Evolutionary conservation across 2,329 filamentous ascomycete species (phyloP), one percentile per base, ranked within the genome.

Genomic region (Ascocoryne sarcoides): DNA sequence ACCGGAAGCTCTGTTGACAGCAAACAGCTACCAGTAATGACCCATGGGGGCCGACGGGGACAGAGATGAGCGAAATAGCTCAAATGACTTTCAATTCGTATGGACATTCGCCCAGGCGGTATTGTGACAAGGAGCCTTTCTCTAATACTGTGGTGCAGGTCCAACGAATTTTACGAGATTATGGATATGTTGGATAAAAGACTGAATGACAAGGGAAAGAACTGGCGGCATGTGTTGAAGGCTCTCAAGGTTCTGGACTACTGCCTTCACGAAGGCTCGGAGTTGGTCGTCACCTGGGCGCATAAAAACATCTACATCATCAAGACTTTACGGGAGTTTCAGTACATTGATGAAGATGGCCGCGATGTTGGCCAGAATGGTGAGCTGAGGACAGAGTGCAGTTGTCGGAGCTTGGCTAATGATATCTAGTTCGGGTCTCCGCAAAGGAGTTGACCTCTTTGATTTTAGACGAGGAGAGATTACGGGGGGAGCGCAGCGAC

Each of bases 111-210:
- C n/a, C n/a, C n/a, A n/a, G n/a, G n/a, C n/a, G n/a, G n/a, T n/a
- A n/a, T n/a, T 32, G 10, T 14, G 12, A 9, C 12, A 12, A 15
- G 26, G 9, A 31, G 21, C 15, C 2, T n/a, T 10, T 36, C 9
- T 31, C 21, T 20, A 16, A 32, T 36, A 31, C 10, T 19, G n/a
- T 35, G 32, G 7, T 19, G 16, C 18, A 61, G 90, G 60, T 89
- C 88, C 26, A 90, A 84, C 65, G 92, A 96, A 63, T 98, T 98
- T 68, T 95, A 95, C 69, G 90, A 98, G 62, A 95, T 98, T 57
- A 95, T 98, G 82, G 92, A 98, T 63, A 98, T 98, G 87, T 73
- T 98, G 52, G 92, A 98, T 67, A 96, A 96, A 71, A 83, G 92
- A 53, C 70, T 98, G 58, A 98, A 98, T 58, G 92, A 98, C 65